phyloP scores from a whole-genome alignment of 768 basidiomycete species.

The Plicaturopsis crispa region DNA sequence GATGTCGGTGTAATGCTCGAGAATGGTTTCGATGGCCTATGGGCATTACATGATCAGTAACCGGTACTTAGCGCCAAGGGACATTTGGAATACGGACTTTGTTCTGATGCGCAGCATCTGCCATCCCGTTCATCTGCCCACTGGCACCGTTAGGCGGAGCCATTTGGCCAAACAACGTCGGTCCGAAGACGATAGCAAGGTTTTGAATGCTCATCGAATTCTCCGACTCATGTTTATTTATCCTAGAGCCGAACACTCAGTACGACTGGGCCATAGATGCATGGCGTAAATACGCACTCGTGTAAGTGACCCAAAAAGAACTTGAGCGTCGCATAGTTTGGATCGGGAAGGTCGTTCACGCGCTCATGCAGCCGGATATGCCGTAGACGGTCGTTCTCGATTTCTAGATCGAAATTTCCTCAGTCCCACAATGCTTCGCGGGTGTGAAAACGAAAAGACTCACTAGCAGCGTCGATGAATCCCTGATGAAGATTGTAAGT shows the following conservation, averaged over 20 bases:
- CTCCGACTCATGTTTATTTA: slow-evolving; percentile 62
- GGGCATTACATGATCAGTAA: too few species aligned
- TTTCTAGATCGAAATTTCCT: slow-evolving; percentile 36
- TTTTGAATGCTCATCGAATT: slow-evolving; percentile 95
- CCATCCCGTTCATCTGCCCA: slow-evolving; percentile 49
- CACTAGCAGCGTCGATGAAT: slow-evolving; percentile 94
- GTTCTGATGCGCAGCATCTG: slow-evolving; percentile 67
- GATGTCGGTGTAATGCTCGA: slow-evolving; percentile 92
- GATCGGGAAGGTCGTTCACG: slow-evolving; percentile 95
- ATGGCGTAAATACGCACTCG: slow-evolving; percentile 41
- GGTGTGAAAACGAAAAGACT: slow-evolving; percentile 24
- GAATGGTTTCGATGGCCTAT: slow-evolving; percentile 91
- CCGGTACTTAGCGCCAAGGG: not conserved
- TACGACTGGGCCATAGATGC: slow-evolving; percentile 1
- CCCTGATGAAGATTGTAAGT: slow-evolving; percentile 80
- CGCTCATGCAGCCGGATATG: slow-evolving; percentile 96
- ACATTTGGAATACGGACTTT: slow-evolving; percentile 32
- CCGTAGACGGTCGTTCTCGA: slow-evolving; percentile 89
- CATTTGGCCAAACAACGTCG: slow-evolving; percentile 82
- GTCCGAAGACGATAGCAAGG: slow-evolving; percentile 94
- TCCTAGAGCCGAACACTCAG: slow-evolving; percentile 34
- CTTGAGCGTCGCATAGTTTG: slow-evolving; percentile 97
- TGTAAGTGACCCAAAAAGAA: slow-evolving; percentile 92
- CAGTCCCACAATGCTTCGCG: not conserved
- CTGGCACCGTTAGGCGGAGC: slow-evolving; percentile 36